These are phyloP conservation scores for Marasmius sp. DNA, from an alignment of 1,284 basidiomycete genomes.

Conservation along the genomic window DNA sequence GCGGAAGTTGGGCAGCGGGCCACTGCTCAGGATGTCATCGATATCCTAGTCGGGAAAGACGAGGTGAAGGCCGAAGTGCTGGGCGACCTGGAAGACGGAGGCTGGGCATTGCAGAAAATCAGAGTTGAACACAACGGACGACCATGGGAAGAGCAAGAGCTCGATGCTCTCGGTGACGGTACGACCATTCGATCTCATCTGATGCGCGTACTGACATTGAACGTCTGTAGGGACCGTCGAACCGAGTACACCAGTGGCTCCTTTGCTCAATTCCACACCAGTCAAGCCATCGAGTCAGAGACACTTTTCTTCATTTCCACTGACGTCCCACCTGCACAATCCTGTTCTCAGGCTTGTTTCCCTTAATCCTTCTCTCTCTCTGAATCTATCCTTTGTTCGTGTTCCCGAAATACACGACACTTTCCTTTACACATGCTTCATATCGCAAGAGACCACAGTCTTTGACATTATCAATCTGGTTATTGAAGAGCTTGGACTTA, in stretches of 20 bases:
- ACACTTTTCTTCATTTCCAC: constrained; percentile 71
- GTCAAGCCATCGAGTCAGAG: constrained; percentile 40
- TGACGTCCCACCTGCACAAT: constrained; percentile 69
- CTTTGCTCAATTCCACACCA: constrained; percentile 45
- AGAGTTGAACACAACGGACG: constrained; percentile 57
- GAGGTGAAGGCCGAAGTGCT: constrained; percentile 56
- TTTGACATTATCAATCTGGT: constrained; percentile 53
- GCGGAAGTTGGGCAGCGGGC: constrained; percentile 53
- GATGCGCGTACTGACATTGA: background rate
- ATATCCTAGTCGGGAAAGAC: constrained; percentile 39
- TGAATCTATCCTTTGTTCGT: constrained; percentile 61
- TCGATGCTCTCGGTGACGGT: constrained; percentile 67
- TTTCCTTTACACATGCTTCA: constrained; percentile 63
- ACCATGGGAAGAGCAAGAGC: constrained; percentile 68
- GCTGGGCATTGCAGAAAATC: constrained; percentile 70
- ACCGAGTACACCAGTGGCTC: constrained; percentile 45
- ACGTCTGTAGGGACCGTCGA: constrained; percentile 50
- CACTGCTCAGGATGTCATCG: constrained; percentile 58
- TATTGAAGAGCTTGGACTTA: constrained; percentile 68
- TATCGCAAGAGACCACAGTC: constrained; percentile 54
- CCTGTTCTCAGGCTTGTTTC: constrained; percentile 73
- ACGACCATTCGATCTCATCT: constrained; percentile 18
- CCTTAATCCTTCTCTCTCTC: constrained; percentile 57
- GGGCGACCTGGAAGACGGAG: constrained; percentile 51
- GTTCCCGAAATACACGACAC: constrained; percentile 80